Percentiles rank a stretch among this genome's conserved stretches.
Evolutionary conservation across 2,329 filamentous ascomycete species (phyloP).

Genomic region (Calycina herbarum): DNA sequence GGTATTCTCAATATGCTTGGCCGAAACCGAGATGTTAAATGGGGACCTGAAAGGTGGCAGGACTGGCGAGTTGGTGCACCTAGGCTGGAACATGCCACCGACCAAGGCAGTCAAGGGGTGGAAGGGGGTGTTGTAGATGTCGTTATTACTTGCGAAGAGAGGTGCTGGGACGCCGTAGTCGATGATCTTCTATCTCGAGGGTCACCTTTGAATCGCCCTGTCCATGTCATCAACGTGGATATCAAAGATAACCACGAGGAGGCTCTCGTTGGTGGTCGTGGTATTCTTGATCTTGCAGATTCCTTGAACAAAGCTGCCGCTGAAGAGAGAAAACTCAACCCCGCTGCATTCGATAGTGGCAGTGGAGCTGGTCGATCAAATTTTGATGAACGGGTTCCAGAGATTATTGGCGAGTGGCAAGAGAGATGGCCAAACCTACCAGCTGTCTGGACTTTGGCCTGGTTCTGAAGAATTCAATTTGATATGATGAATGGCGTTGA

Average conservation of each 20-base stretch:
- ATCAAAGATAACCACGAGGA: conserved; percentile 99
- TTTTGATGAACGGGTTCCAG: conserved; percentile 92
- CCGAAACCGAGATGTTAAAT: conserved; percentile 88
- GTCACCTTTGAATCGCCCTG: conserved; percentile 82
- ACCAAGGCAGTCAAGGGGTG: conserved; percentile 76
- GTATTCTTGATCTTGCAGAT: conserved; percentile 88
- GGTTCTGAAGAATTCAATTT: conserved; percentile 65
- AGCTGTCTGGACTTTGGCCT: conserved; percentile 90
- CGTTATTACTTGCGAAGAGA: conserved; percentile 95
- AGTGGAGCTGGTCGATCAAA: conserved; percentile 65
- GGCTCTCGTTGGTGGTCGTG: conserved; percentile 83
- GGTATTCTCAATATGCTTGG: conserved; percentile 95
- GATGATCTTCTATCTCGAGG: conserved; percentile 89
- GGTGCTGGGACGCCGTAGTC: conserved; percentile 96
- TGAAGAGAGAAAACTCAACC: conserved; percentile 68
- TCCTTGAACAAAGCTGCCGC: conserved; percentile 77
- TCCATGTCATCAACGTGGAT: conserved; percentile 97
- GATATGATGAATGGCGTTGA: conserved; percentile 23
- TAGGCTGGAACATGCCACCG: conserved; percentile 70
- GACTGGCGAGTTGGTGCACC: conserved; percentile 92
- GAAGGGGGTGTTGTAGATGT: conserved; percentile 90
- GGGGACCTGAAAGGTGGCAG: conserved; percentile 95
- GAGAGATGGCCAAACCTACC: conserved; percentile 91
- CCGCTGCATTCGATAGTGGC: conserved; percentile 68
- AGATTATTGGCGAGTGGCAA: conserved; percentile 90